phyloP scores from a whole-genome alignment of 805 yeast genomes.

The Starmerella geochares region DNA sequence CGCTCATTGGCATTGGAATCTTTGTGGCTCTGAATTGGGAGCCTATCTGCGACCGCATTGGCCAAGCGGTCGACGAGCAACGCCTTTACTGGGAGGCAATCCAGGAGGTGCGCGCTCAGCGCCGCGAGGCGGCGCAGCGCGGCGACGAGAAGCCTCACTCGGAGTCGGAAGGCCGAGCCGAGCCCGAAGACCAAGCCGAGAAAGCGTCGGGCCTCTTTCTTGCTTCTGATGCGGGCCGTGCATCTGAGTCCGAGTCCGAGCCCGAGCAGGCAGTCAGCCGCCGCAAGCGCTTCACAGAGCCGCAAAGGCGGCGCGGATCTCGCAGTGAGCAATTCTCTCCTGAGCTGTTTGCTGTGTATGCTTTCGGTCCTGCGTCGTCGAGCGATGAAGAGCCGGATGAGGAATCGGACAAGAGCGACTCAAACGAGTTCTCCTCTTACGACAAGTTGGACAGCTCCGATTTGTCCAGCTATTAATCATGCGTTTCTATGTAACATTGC shows the following conservation, averaged over 20 bases:
- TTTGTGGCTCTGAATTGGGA: slow-evolving; percentile 7
- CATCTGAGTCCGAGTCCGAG: neutral
- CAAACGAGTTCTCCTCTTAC: slow-evolving; percentile 2
- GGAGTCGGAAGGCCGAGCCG: too few relatives aligned
- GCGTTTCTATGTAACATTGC: neutral
- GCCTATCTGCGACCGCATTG: slow-evolving; percentile 2
- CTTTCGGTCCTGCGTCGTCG: neutral
- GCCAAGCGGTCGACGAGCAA: neutral
- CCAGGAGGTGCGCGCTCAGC: slow-evolving; percentile 1
- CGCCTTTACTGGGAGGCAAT: slow-evolving; percentile 1
- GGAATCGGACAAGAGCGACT: neutral
- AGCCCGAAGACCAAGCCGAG: neutral
- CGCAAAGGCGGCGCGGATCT: neutral
- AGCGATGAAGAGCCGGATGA: neutral
- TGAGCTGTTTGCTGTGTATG: neutral
- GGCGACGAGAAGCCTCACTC: neutral
- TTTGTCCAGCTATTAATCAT: neutral
- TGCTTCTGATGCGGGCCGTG: neutral
- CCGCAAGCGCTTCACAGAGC: neutral
- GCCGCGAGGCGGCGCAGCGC: neutral
- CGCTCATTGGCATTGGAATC: neutral
- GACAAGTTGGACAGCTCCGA: neutral
- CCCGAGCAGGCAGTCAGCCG: neutral
- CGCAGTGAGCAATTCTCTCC: neutral
- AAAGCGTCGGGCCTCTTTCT: neutral